Percentiles rank a stretch among this genome's conserved stretches.
phyloP scores from a whole-genome alignment of 2,329 filamentous ascomycete genomes.

The Sphaceloma murrayae region DNA sequence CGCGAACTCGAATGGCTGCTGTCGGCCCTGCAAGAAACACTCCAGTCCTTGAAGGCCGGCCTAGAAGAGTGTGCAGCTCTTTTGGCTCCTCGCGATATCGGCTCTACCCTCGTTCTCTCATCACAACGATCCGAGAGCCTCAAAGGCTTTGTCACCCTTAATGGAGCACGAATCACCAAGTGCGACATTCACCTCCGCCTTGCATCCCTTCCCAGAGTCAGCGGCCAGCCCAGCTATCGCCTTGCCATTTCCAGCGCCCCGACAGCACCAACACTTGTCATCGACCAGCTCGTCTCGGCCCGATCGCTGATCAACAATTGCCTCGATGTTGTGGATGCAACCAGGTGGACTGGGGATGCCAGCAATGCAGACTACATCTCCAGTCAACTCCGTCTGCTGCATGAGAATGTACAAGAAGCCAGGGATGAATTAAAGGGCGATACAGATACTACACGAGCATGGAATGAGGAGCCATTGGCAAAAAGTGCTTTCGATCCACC shows the following conservation, averaged over 20 bases:
- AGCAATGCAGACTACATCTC: constrained; percentile 48
- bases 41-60: constrained; percentile 55
- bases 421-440: constrained; percentile 48
- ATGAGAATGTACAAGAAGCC: constrained; percentile 54
- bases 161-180: constrained; percentile 85
- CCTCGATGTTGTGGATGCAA: constrained; percentile 72
- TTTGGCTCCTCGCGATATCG: constrained; percentile 72
- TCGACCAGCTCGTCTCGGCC: constrained; percentile 62
- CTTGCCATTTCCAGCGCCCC: constrained; percentile 44
- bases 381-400: constrained; percentile 48
- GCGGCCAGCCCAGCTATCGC: constrained; percentile 42
- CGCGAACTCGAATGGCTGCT: constrained; percentile 56
- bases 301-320: constrained; percentile 72
- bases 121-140: constrained; percentile 79
- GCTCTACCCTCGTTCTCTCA: constrained; percentile 80
- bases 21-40: constrained; percentile 49
- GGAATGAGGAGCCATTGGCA: constrained; percentile 47
- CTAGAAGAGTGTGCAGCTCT: constrained; percentile 83
- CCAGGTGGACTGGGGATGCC: constrained; percentile 60
- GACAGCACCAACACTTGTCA: constrained; percentile 48
- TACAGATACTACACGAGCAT: constrained; percentile 41
- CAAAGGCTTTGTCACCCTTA: constrained; percentile 83
- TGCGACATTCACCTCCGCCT: constrained; percentile 73
- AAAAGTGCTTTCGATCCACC: constrained; percentile 51
- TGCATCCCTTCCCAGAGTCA: constrained; percentile 51